These are phyloP conservation scores for Rhodotorula sp. DNA, from an alignment of 1,284 basidiomycete genomes.

Conservation along the genomic window DNA sequence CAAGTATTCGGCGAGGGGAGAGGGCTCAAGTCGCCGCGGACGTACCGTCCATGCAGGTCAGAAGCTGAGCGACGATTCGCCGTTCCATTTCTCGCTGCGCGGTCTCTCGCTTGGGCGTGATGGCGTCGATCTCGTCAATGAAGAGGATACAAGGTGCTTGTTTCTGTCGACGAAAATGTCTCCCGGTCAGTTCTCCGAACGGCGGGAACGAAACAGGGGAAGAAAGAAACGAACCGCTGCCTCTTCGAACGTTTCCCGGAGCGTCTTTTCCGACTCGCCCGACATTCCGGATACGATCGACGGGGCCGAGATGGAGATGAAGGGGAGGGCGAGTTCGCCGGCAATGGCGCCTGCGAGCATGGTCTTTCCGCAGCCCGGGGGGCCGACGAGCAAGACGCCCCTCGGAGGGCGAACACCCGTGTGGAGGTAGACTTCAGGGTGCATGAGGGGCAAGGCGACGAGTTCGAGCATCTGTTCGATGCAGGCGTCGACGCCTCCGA, in stretches of 20 bases:
- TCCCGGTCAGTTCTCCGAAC: conserved; percentile 6
- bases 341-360: conserved; percentile 87
- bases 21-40: too few relatives aligned
- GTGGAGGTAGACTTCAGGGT: conserved; percentile 91
- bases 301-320: conserved; percentile 89
- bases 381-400: conserved; percentile 92
- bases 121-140: conserved; percentile 97
- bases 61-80: conserved; percentile 91
- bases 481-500: conserved; percentile 81
- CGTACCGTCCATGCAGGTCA: conserved; percentile 95
- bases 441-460: conserved; percentile 88
- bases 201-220: too few relatives aligned
- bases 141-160: conserved; percentile 86
- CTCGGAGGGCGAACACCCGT: conserved; percentile 89
- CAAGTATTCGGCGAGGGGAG: background rate
- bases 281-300: conserved; percentile 96
- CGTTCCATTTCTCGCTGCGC: conserved; percentile 98
- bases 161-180: conserved; percentile 55
- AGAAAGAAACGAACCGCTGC: conserved; percentile 64
- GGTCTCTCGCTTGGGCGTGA: conserved; percentile 94
- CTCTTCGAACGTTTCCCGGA: conserved; percentile 94
- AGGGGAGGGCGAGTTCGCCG: conserved; percentile 86
- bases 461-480: conserved; percentile 93
- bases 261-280: conserved; percentile 92
- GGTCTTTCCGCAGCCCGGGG: conserved; percentile 96